A percentile compares a stretch with the other conserved stretches of the same genome.
These are phyloP conservation scores for Apostasia ramifera DNA, from an alignment of 106 monocot species.

Conservation along the genomic window DNA sequence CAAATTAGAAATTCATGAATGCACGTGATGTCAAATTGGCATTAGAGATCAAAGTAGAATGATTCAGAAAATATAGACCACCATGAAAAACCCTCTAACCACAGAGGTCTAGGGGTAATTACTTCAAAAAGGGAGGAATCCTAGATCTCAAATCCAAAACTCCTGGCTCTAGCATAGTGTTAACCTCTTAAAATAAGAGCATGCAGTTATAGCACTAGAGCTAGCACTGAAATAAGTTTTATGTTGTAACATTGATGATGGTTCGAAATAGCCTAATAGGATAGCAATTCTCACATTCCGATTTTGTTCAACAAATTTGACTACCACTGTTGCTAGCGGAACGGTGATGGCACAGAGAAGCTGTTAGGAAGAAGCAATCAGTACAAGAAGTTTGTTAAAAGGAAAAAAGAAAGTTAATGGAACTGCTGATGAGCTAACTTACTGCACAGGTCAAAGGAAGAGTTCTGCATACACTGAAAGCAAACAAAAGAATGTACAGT, in stretches of 20 bases:
- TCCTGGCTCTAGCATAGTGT: too few species aligned
- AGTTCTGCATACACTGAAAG: slow-evolving; percentile 40
- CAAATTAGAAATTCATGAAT: too few species aligned
- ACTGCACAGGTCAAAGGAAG: slow-evolving; percentile 63
- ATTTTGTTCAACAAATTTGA: slow-evolving; percentile 58
- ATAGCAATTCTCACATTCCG: slow-evolving; percentile 40
- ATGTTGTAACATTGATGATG: background rate
- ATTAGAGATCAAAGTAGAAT: too few species aligned
- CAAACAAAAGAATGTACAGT: slow-evolving; percentile 51
- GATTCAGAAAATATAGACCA: too few species aligned
- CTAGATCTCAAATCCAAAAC: too few species aligned
- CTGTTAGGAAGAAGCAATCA: slow-evolving; percentile 19
- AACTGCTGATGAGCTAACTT: slow-evolving; percentile 11
- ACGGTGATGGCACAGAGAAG: slow-evolving; percentile 50
- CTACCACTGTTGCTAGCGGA: slow-evolving; percentile 57
- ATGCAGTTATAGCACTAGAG: background rate
- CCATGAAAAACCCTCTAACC: too few species aligned
- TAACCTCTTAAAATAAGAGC: background rate
- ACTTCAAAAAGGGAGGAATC: too few species aligned
- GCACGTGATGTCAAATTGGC: too few species aligned
- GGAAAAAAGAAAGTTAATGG: background rate
- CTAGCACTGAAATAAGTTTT: background rate
- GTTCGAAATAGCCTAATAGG: background rate
- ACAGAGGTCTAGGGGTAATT: too few species aligned
- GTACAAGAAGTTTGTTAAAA: background rate